A percentile compares a stretch with the other conserved stretches of the same genome.
phyloP scores from a whole-genome alignment of 179 eudicot genomes.

The Heliamphora pulchella region DNA sequence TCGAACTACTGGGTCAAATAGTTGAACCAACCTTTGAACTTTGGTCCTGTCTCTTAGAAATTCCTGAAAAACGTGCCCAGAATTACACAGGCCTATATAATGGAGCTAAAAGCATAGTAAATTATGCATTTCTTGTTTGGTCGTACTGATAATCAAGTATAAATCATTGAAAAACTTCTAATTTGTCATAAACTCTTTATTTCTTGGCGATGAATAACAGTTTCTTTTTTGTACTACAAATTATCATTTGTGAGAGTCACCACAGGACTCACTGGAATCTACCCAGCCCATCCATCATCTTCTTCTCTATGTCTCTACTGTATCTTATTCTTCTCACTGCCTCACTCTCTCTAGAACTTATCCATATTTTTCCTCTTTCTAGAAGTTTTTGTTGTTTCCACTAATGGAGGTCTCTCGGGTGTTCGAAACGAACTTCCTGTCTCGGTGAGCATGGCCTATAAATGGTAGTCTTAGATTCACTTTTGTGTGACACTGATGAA shows the following conservation, averaged over 20 bases:
- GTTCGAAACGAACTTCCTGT: no score
- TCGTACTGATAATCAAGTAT: background rate
- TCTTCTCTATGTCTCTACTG: no score
- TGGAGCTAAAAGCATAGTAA: background rate
- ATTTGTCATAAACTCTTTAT: background rate
- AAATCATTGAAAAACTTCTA: background rate
- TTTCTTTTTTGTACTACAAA: background rate
- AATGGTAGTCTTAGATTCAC: no score
- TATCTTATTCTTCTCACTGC: no score
- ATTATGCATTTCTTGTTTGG: background rate
- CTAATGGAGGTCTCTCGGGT: no score
- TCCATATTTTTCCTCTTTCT: no score
- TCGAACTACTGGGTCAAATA: conserved; percentile 84
- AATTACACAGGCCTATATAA: conserved; percentile 1
- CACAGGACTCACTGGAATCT: no score
- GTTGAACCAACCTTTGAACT: conserved; percentile 67
- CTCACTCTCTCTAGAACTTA: no score
- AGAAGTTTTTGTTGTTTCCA: no score
- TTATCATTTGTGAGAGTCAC: background rate
- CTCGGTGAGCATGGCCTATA: no score
- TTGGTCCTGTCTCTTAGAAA: conserved; percentile 67
- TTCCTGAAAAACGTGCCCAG: conserved; percentile 44
- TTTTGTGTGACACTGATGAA: no score
- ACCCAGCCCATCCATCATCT: no score
- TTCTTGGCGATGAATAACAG: background rate